Percentiles rank a stretch among this genome's conserved stretches.
Conservation (phyloP, 805 yeast species). For the Lipomyces mesembrius region DNA sequence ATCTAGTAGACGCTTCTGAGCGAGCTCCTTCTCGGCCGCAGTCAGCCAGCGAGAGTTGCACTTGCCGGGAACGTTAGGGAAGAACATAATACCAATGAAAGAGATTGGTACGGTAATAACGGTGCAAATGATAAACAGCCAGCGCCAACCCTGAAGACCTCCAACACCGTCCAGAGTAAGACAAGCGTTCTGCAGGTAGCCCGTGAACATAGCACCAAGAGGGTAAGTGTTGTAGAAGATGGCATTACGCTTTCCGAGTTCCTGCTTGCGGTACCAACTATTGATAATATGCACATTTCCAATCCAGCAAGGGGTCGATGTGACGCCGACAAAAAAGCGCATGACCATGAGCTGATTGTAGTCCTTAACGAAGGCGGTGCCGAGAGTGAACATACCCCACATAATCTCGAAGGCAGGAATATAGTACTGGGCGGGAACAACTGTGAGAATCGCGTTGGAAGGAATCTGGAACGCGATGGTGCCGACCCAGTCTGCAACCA, state of each 20-base stretch:
- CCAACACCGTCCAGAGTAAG: constrained; percentile 51
- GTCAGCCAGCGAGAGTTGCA: constrained; percentile 39
- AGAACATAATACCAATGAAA: constrained; percentile 48
- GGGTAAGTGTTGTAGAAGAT: constrained; percentile 50
- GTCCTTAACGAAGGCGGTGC: constrained; percentile 55
- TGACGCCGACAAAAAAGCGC: constrained; percentile 69
- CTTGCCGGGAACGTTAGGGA: constrained; percentile 55
- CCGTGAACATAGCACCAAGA: constrained; percentile 53
- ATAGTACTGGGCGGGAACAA: constrained; percentile 46
- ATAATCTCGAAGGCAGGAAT: constrained; percentile 62
- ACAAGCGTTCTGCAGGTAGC: constrained; percentile 61
- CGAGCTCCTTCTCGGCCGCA: constrained; percentile 38
- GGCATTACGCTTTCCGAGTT: constrained; percentile 54
- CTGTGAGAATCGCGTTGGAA: constrained; percentile 43
- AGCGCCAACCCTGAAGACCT: constrained; percentile 63
- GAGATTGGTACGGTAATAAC: constrained; percentile 46
- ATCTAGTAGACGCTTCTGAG: constrained; percentile 31
- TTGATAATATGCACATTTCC: constrained; percentile 51
- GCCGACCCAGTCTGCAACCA: constrained; percentile 28
- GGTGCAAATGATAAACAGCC: constrained; percentile 65
- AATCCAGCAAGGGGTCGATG: constrained; percentile 72
- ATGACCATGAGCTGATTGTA: constrained; percentile 57
- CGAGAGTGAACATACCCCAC: constrained; percentile 71
- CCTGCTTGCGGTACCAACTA: constrained; percentile 60
- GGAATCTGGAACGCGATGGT: constrained; percentile 45